Base-by-base conservation (phyloP, 148 eudicot species). In the Nepenthes gracilis region DNA sequence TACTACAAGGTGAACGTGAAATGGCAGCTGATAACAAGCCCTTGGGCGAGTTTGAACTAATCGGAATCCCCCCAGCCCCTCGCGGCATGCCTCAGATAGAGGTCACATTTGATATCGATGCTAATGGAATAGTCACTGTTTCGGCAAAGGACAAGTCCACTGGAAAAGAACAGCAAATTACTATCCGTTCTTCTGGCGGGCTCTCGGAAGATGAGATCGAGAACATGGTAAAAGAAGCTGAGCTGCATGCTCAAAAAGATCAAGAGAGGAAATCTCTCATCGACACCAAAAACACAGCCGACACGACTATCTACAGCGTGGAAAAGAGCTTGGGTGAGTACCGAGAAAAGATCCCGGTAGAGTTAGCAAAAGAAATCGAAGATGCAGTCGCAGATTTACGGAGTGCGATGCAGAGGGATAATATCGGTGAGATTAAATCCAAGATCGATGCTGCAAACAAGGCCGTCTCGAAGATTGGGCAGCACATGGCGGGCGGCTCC, bases 41-140 rank as follows among this genome's bases (percentile, higher is more conserved):
- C 34, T 73, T 92, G 0, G 98, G 98, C 2, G 98, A 92, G 70
- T 92, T 92, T 50, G 96, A 92, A 13, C 93, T 92, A 33, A 75
- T 80, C 60, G 98, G 98, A 15, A 77, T 92, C 43, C 96, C 98
- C 13, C 98, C 98, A 0, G 88, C 98, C 54, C 96, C 98, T 35
- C 74, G 98, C 60, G 98, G 98, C 54, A 47, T 82, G 84, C 98
- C 98, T 35, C 98, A 92, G 64, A 82, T 92, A 2, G 98, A 92
- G 72, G 98, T 92, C 54, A 88, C 96, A 1, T 92, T 92, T 35
- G 98, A 92, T 75, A 92, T 92, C 35, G 98, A 92, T 54, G 98
- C 98, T 59, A 92, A 92, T 43, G 98, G 98, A 1, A 83, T 92
- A 2, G 96, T 88, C 35, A 92, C 94, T 0, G 98, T 92, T 9